Evolutionary conservation across 129 eudicot genomes (phyloP), one percentile per base, ranked within the genome.

Genomic region (Artemisia annua): DNA sequence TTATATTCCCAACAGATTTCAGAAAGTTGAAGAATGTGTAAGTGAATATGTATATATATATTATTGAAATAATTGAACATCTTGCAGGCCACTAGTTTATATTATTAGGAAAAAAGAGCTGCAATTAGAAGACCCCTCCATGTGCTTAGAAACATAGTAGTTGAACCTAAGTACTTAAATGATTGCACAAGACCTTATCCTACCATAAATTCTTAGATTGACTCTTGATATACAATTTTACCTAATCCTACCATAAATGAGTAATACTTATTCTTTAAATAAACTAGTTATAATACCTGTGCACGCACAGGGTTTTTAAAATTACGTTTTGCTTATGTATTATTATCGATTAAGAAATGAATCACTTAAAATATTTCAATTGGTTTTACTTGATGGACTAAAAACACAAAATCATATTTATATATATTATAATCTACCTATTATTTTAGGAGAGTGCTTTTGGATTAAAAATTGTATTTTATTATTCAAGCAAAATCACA

Each of bases 71-170:
- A 49, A 78, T 70, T 77, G 70, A 66, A 68, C 55, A 26, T 63
- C 26, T 74, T 81, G 75, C 85, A 70, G 81, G 79, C 79, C 82
- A 77, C 58, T 73, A 59, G 16, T 67, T 72, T 68, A 63, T 50
- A 69, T 63, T 73, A 63, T 48, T 15, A 49, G 26, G 59, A 61
- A 72, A 66, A 64, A 49, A 53, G 52, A 44, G 35, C 28, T 54
- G 18, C 54, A 55, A 65, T 73, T 80, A 28, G 53, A 79, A 72
- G 85, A 76, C 88, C 88, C 85, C 82, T 80, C 85, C 88, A 80
- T 84, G 88, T 84, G 88, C 85, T 68, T 26, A 71, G 65, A 71
- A 74, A 67, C 28, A 77, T 56, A 50, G 84, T 78, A 61, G 88
- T 79, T 80, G 85, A 76, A 46, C 71, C 19, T 48, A 64, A 63